A percentile compares a stretch with the other conserved stretches of the same genome.
phyloP scores from a whole-genome alignment of 768 basidiomycete genomes.

The Leccinum longicurvipes region DNA sequence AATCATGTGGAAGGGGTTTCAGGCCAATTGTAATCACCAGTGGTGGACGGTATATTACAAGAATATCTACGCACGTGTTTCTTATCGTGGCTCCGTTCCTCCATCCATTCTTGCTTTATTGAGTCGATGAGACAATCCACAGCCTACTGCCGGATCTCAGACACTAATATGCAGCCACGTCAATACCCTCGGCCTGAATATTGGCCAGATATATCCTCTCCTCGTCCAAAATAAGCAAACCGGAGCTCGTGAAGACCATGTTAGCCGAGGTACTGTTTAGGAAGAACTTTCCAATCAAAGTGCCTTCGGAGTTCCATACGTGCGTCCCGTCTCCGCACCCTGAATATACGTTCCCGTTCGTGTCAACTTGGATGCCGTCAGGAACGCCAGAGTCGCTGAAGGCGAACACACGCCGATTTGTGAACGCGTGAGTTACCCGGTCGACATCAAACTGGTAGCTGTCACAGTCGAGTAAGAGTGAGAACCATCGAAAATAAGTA shows the following conservation, averaged over 20 bases:
- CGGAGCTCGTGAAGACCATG: conserved; percentile 40
- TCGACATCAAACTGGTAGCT: conserved; percentile 74
- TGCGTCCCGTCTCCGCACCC: conserved; percentile 70
- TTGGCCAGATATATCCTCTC: conserved; percentile 38
- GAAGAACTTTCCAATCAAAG: conserved; percentile 37
- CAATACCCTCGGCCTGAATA: conserved; percentile 31
- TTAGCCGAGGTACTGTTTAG: conserved; percentile 35
- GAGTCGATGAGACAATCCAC: not conserved
- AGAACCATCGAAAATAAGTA: not conserved
- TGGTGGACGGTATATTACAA: not conserved
- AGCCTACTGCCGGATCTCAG: not conserved
- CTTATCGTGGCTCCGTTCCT: not conserved
- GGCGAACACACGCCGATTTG: conserved; percentile 64
- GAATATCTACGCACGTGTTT: not conserved
- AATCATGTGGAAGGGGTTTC: not conserved
- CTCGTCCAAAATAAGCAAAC: conserved; percentile 39
- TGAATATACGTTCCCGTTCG: conserved; percentile 61
- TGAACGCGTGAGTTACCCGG: conserved; percentile 47
- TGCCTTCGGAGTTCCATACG: conserved; percentile 54
- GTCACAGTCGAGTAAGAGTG: not conserved
- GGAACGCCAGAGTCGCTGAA: conserved; percentile 63
- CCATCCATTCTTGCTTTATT: not conserved
- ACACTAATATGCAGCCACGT: conserved; percentile 11
- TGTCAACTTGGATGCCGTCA: conserved; percentile 67
- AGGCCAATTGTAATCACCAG: not conserved